A percentile compares a stretch with the other conserved stretches of the same genome.
Conservation (phyloP, 2,329 filamentous ascomycete genomes). For the Arthrobotrys conoides region DNA sequence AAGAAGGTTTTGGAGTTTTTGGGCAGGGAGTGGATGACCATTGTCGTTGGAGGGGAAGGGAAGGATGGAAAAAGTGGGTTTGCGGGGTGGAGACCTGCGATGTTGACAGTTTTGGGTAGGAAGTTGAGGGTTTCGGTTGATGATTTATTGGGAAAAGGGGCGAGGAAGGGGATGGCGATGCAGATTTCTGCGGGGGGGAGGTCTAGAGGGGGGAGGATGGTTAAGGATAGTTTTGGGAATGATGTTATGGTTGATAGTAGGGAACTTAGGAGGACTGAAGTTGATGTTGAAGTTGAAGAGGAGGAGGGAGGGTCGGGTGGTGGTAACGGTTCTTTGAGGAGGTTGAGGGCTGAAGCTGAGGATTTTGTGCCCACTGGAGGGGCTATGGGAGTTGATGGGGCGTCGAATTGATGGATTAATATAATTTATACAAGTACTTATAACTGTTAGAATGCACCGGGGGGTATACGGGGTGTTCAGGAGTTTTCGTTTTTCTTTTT, state of each 20-base stretch:
- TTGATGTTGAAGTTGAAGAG: not conserved
- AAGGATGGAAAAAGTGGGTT: constrained; percentile 41
- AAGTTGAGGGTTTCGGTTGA: constrained; percentile 41
- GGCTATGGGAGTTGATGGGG: not conserved
- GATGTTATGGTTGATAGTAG: constrained; percentile 32
- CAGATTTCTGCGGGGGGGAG: not conserved
- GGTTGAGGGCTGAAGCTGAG: constrained; percentile 40
- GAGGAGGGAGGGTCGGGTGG: not conserved
- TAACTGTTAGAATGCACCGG: too few relatives aligned
- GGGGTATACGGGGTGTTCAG: not conserved
- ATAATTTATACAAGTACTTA: not conserved
- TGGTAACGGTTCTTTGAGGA: not conserved
- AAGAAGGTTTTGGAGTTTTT: constrained; percentile 49
- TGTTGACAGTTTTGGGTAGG: constrained; percentile 41
- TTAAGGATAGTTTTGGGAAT: constrained; percentile 53
- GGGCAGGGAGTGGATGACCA: constrained; percentile 55
- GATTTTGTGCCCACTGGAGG: constrained; percentile 34
- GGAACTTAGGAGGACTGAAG: constrained; percentile 8
- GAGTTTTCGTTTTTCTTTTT: too few relatives aligned
- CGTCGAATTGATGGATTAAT: not conserved
- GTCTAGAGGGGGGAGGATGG: not conserved
- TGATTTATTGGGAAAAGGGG: constrained; percentile 34
- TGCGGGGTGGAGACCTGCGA: constrained; percentile 36
- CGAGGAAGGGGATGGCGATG: constrained; percentile 7
- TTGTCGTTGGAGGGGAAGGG: constrained; percentile 36